Base-by-base conservation (phyloP, 106 monocot genomes). In the Dendrobium catenatum region DNA sequence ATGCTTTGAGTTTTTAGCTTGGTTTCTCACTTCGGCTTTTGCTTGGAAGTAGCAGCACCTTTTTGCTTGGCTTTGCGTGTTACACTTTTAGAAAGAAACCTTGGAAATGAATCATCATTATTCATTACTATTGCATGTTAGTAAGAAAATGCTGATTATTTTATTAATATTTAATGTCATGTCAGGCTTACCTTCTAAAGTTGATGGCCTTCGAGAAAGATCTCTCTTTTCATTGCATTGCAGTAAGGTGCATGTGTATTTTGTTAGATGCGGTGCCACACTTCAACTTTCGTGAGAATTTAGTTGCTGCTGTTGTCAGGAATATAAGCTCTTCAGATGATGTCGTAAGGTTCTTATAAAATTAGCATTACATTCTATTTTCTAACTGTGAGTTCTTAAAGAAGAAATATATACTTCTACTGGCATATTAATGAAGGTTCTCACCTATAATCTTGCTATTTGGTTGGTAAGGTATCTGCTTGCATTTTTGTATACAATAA, bases 311-410 rank as follows among this genome's bases (percentile, higher is more conserved):
- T 55, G 80, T 91, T 46, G 86, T 90, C 24, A 90, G 82, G 70
- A 95, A 95, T 84, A 84, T 99, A 75, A 90, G 87, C 77, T 99
- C 99, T 70, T 76, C 84, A 18, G 93, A 99, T 87, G 91, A 95
- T 81, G 80, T 85, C 55, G 73, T 93, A 87, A 99, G 95, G 99
- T 99, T 70, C 70, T 33, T 70, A 70, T 70, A 37, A 70, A 70
- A 70, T 70, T 68, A 37, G 7, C 33, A 3, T 67, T 80, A 10
- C 10, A 40, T 48, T 66, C 24, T 31, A 33, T 16, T 16, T 33
- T 3, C 31, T 70, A 4, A 33, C 37, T 70, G 11, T 37, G 33
- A 70, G 70, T 37, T 70, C 20, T 70, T 70, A 4, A 70, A 37
- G 64, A 66, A 66, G 6, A 70, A 37, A 37, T 33, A 2, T 37